Evolutionary conservation across 2,329 filamentous ascomycete species (phyloP).

Genomic region (Stemphylium vesicarium): DNA sequence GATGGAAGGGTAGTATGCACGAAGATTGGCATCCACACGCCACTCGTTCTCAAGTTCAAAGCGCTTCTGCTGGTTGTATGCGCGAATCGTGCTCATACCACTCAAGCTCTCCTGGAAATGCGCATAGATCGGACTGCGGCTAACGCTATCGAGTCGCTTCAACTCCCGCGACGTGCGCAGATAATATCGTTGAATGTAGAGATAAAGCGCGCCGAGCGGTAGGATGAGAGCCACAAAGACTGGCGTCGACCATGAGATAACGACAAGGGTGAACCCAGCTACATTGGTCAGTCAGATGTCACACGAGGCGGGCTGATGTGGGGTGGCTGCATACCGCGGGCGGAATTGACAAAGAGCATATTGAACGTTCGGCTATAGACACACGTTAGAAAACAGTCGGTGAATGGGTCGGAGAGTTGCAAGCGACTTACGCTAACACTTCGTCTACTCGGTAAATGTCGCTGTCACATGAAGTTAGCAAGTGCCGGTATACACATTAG

Average conservation of each 20-base stretch:
- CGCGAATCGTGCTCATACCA: constrained; percentile 92
- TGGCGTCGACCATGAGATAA: constrained; percentile 84
- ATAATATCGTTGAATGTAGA: constrained; percentile 97
- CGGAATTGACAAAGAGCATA: constrained; percentile 69
- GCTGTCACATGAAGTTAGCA: constrained; percentile 50
- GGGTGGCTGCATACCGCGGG: constrained; percentile 51
- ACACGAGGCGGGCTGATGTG: constrained; percentile 17
- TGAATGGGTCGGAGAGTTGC: not conserved
- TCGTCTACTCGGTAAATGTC: constrained; percentile 87
- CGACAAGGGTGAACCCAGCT: constrained; percentile 78
- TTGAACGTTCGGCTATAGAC: constrained; percentile 79
- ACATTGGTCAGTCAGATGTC: constrained; percentile 30
- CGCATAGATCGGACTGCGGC: constrained; percentile 93
- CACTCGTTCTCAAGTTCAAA: constrained; percentile 96
- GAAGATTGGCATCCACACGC: constrained; percentile 92
- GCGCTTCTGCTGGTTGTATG: constrained; percentile 85
- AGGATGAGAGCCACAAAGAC: constrained; percentile 81
- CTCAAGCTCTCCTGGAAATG: constrained; percentile 98
- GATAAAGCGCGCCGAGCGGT: constrained; percentile 80
- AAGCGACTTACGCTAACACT: constrained; percentile 71
- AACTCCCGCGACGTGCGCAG: constrained; percentile 93
- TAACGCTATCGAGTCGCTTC: constrained; percentile 94
- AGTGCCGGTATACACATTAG: not conserved
- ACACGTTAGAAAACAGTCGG: constrained; percentile 33
- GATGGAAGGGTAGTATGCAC: constrained; percentile 94